These are phyloP conservation scores for Fusarium graminum DNA, from an alignment of 2,329 filamentous ascomycete genomes.

Conservation along the genomic window DNA sequence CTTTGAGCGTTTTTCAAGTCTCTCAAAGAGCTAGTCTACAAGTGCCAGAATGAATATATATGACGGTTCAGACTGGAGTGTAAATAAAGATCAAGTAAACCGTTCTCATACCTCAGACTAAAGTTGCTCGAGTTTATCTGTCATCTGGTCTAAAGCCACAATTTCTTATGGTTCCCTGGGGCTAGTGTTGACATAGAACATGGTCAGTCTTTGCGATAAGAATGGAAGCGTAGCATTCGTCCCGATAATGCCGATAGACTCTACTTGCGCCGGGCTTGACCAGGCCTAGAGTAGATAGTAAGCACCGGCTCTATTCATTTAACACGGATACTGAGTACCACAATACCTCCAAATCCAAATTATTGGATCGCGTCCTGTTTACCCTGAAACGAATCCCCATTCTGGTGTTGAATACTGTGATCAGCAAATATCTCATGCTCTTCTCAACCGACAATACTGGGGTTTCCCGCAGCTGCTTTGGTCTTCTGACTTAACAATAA, in stretches of 20 bases:
- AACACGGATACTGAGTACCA: too few relatives aligned
- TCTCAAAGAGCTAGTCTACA: neutral
- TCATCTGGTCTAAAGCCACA: too few relatives aligned
- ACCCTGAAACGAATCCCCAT: slow-evolving; percentile 19
- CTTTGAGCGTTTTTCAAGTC: neutral
- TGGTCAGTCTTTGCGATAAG: slow-evolving; percentile 11
- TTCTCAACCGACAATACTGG: too few relatives aligned
- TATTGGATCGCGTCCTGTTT: slow-evolving; percentile 21
- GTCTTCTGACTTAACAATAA: neutral
- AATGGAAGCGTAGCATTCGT: slow-evolving; percentile 10
- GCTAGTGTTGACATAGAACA: slow-evolving; percentile 7
- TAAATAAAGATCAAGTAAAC: too few relatives aligned
- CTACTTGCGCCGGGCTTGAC: slow-evolving; percentile 4
- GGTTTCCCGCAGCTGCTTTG: neutral
- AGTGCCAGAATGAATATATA: too few relatives aligned
- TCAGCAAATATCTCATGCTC: neutral
- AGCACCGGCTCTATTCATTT: slow-evolving; percentile 18
- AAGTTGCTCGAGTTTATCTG: too few relatives aligned
- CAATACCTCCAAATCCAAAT: neutral
- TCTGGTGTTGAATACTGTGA: neutral
- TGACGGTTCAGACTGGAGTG: too few relatives aligned
- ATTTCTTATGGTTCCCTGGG: neutral
- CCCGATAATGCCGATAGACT: slow-evolving; percentile 17
- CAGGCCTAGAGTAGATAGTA: neutral
- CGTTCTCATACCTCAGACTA: too few relatives aligned